Evolutionary conservation across 805 yeast genomes (phyloP), one percentile per base, ranked within the genome.

Genomic region (Yamadazyma philogaea): DNA sequence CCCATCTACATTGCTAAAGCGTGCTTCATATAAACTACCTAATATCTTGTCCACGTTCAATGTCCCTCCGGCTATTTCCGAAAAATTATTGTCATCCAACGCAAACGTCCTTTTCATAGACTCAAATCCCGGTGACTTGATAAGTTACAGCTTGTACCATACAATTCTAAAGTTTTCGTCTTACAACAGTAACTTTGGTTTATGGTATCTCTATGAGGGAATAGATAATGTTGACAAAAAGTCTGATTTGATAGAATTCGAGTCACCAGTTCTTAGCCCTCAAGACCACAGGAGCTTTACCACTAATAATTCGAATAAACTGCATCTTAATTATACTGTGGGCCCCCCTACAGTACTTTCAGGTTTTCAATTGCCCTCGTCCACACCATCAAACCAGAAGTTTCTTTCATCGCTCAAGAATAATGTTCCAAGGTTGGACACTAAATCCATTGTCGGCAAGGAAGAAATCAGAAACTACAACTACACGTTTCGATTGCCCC

Each of bases 1-100:
- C 11, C 77, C 77, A 8, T 62, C 75, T 2, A 72, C 77, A 1
- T 57, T 72, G 19, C 49, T 72, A 24, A 70, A 70, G 46, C 49
- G 77, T 38, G 57, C 54, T 31, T 59, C 67, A 22, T 66, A 63
- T 40, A 60, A 54, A 39, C 47, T 72, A 24, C 44, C 48, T 6
- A 63, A 63, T 22, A 59, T 71, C 17, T 43, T 71, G 19, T 58
- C 60, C 27, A 54, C 68, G 6, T 57, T 61, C 45, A 59, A 54
- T 31, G 49, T 66, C 21, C 51, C 64, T 1, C 45, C 47, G 2
- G 45, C 47, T 3, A 45, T 46, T 14, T 59, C 59, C 37, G 47
- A 51, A 7, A 27, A 45, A 10, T 44, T 65, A 8, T 31, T 57
- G 33, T 36, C 42, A 2, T 17, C 14, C 2, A 40, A 44, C 16